Percentiles rank a stretch among this genome's conserved stretches.
These are phyloP conservation scores for Aspergillus pseudoterreus DNA, from an alignment of 2,329 filamentous ascomycete species.

Conservation along the genomic window DNA sequence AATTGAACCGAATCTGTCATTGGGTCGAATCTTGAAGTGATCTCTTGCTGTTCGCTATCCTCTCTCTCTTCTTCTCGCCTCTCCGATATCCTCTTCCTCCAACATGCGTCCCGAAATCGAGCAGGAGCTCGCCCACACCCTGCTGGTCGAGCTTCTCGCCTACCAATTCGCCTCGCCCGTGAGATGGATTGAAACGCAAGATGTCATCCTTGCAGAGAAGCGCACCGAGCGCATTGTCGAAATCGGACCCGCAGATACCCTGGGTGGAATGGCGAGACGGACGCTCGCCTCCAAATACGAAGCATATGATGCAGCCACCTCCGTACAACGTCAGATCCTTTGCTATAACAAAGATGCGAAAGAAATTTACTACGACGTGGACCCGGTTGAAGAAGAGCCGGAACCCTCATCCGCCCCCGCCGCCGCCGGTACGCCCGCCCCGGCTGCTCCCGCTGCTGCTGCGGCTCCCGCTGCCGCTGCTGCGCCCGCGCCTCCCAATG, in stretches of 20 bases:
- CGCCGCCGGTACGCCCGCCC: conserved; percentile 34
- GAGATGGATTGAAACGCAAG: conserved; percentile 99
- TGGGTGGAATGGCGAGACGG: conserved; percentile 95
- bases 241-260: conserved; percentile 91
- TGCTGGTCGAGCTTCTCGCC: conserved; percentile 96
- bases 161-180: conserved; percentile 99
- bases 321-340: conserved; percentile 92
- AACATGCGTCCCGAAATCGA: conserved; percentile 97
- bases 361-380: conserved; percentile 98
- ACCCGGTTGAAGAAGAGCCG: conserved; percentile 87
- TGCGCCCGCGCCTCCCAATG: conserved; percentile 61
- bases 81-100: conserved; percentile 20
- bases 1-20: neutral
- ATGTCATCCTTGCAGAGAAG: conserved; percentile 97
- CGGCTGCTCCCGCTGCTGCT: conserved; percentile 43
- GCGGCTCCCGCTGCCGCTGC: conserved; percentile 53
- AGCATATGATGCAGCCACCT: conserved; percentile 95
- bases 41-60: conserved; percentile 2
- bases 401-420: conserved; percentile 47
- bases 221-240: conserved; percentile 96
- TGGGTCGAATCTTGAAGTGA: neutral
- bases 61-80: conserved; percentile 5
- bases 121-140: conserved; percentile 97
- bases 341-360: conserved; percentile 99
- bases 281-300: conserved; percentile 97